Conservation (phyloP, 176 grass and related monocot species). For the Eragrostis nindensis region DNA sequence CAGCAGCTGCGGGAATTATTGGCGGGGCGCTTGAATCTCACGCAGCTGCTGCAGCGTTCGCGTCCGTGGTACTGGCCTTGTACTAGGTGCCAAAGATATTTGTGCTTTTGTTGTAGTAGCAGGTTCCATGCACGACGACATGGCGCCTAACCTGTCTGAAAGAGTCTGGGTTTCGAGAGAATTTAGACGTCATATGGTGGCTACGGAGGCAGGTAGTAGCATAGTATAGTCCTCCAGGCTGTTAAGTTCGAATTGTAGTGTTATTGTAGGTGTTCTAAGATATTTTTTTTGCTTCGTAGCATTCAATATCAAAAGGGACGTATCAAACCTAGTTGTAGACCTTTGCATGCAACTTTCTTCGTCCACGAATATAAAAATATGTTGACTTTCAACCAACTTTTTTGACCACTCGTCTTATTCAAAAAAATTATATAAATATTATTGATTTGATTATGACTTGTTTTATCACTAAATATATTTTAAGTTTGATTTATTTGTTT, state of each 20-base stretch:
- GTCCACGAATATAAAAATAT: no score
- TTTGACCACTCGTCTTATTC: no score
- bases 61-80: slow-evolving; percentile 47
- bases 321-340: background rate
- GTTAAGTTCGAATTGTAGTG: background rate
- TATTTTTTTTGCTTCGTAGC: background rate
- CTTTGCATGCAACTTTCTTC: background rate
- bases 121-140: slow-evolving; percentile 26
- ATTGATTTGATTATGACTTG: no score
- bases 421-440: no score
- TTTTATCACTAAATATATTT: no score
- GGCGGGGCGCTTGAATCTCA: slow-evolving; percentile 42
- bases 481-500: no score
- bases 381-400: no score
- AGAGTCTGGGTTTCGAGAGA: background rate
- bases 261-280: background rate
- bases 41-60: slow-evolving; percentile 30
- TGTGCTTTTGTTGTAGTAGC: slow-evolving; percentile 53
- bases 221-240: no score
- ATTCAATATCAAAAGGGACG: background rate
- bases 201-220: no score
- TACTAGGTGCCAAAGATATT: slow-evolving; percentile 45
- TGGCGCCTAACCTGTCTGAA: slow-evolving; percentile 31
- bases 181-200: background rate
- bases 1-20: slow-evolving; percentile 60